Base-by-base conservation (phyloP, 2,329 filamentous ascomycete genomes). In the Cryoendolithus antarcticus region DNA sequence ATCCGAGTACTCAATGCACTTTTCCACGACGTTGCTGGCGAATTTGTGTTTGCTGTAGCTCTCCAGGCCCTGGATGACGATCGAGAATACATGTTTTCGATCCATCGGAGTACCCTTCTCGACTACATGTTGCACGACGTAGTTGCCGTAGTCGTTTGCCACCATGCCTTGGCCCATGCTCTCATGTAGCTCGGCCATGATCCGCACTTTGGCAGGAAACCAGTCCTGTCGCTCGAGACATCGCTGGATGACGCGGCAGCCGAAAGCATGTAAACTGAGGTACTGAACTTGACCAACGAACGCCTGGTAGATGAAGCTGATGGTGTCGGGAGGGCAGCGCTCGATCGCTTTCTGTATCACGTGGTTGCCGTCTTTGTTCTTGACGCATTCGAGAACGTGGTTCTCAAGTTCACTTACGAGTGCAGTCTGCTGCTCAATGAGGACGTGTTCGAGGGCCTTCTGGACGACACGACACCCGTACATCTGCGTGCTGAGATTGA, bases 391-490 rank as follows among this genome's bases (percentile, higher is more conserved):
- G 39, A 89, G 58, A 4, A 95, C 76, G 39, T 86, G 72, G 19
- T 73, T 68, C 56, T 88, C 78, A 1, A 96, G 73, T 60, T 96
- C 91, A 52, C 80, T 78, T 24, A 93, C 80, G 51, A 95, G 74
- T 40, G 77, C 74, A 8, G 78, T 79, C 69, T 95, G 88, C 58
- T 96, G 88, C 49, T 94, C 86, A n/a, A 83, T 80, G 4, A 96
- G 72, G 19, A 95, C 79, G 56, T 93, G 80, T 52, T 95, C 85
- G 19, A 98, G 69, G 6, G 88, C 89, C 74, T 94, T 95, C 61
- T 98, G 91, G 0, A 98, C 88, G 7, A 96, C 91, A 39, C 91
- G 77, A 57, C 91, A 98, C 8, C 84, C 88, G 57, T 96, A 96
- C 71, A 88, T 86, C 59, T 95, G 84, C 44, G 77, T 68, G 1